Evolutionary conservation across 352 stramenopile genomes (phyloP), one percentile per base, ranked within the genome.

Genomic region (Phytophthora hybrid): DNA sequence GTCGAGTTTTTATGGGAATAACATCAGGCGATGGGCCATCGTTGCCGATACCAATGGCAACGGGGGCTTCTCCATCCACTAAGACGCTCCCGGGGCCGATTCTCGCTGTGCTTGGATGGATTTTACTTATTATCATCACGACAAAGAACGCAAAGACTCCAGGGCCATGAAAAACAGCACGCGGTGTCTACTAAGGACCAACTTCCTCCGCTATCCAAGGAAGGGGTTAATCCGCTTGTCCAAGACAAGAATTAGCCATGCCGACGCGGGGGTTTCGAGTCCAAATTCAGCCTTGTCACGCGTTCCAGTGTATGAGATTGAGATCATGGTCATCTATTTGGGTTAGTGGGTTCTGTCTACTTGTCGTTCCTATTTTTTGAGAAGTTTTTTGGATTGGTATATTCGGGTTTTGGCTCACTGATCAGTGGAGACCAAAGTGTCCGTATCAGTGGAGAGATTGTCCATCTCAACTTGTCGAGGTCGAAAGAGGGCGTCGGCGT

Each of bases 401-500:
- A 31, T 31, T 31, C 29, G 29, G 29, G 29, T 4, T 31, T 31
- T 31, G 29, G 8, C 4, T 31, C 29, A 31, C 29, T 31, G 29
- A 31, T 31, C 29, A 1, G 29, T 31, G 29, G 29, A 31, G 4
- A 31, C 29, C 29, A 31, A 31, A 31, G 29, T 57, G 23, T 57
- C 51, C 18, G 9, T 13, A 57, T 57, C 51, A 4, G 51, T 57
- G 23, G 51, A 57, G 21, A 57, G n/a, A 37, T 57, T 32, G 23
- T 57, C 51, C 23, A 37, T 21, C 16, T 16, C 16, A 51, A 51
- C 19, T 1, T 16, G 9, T 6, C 44, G 44, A 5, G 51, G 51
- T 1, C 53, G 49, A 44, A 77, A 79, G 18, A 79, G 72, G 31
- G 63, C 60, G 32, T 82, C 75, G 4, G 74, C 74, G 51, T 79